phyloP scores from a whole-genome alignment of 164 flowering plant genomes.

The Vitis vinifera region DNA sequence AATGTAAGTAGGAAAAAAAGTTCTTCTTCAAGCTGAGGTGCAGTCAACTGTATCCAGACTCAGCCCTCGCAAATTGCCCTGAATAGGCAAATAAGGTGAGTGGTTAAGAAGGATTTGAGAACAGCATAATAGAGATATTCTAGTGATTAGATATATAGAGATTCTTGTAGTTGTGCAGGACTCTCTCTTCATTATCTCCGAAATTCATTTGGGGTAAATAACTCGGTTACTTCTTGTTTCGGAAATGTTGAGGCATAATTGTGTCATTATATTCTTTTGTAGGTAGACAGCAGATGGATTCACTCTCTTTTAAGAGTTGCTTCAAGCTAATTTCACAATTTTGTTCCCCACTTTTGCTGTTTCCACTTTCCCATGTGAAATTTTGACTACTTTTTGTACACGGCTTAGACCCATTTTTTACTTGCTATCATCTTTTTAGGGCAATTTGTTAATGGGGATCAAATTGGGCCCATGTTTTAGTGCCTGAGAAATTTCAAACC shows the following conservation, averaged over 20 bases:
- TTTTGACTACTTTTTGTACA: too few relatives aligned
- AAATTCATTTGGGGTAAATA: constrained; percentile 28
- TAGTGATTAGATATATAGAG: constrained; percentile 9
- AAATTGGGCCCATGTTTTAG: too few relatives aligned
- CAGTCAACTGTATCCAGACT: background rate
- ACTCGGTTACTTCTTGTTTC: constrained; percentile 22
- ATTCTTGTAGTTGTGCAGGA: constrained; percentile 7
- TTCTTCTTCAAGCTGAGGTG: constrained; percentile 12
- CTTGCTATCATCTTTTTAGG: too few relatives aligned
- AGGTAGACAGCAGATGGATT: too few relatives aligned
- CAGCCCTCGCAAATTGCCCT: background rate
- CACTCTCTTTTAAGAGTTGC: too few relatives aligned
- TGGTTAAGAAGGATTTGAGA: constrained; percentile 7
- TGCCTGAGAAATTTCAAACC: too few relatives aligned
- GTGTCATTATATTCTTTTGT: constrained; percentile 1
- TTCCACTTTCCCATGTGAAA: too few relatives aligned
- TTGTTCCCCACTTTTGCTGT: background rate
- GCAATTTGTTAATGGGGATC: too few relatives aligned
- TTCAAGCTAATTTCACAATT: background rate
- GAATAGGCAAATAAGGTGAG: background rate
- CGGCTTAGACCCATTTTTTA: too few relatives aligned
- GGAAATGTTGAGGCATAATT: constrained; percentile 5
- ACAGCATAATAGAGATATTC: constrained; percentile 13
- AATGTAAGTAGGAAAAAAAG: constrained; percentile 15
- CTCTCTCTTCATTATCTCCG: constrained; percentile 13